Evolutionary conservation across 2,329 filamentous ascomycete species (phyloP).

Genomic region (Chrysoporthe cubensis): DNA sequence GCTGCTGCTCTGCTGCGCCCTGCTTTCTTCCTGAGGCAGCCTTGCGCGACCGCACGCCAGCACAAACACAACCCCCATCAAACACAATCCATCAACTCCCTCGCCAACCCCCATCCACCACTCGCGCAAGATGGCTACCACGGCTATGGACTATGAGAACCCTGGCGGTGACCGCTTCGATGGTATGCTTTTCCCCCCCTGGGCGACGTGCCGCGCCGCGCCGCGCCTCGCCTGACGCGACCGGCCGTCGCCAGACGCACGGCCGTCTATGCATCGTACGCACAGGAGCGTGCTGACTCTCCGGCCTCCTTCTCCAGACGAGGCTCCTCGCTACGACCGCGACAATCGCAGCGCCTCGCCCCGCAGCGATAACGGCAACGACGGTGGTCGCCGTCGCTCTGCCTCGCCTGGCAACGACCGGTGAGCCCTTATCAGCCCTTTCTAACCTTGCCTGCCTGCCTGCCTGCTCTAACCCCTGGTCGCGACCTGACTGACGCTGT

Average conservation of each 20-base stretch:
- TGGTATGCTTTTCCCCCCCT: constrained; percentile 49
- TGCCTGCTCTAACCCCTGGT: no score
- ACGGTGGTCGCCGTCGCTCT: constrained; percentile 61
- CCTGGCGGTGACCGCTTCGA: constrained; percentile 70
- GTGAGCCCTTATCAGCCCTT: constrained; percentile 40
- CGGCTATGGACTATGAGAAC: constrained; percentile 72
- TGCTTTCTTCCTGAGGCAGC: constrained; percentile 2
- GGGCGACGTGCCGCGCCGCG: constrained; percentile 1
- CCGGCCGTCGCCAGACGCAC: not conserved
- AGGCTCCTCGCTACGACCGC: constrained; percentile 67
- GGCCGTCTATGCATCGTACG: no score
- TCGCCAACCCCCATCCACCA: constrained; percentile 11
- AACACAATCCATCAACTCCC: no score
- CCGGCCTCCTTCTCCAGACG: constrained; percentile 48
- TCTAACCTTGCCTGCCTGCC: constrained; percentile 23
- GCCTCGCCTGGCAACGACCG: constrained; percentile 61
- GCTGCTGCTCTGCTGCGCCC: not conserved
- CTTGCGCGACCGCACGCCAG: not conserved
- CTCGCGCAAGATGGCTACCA: constrained; percentile 58
- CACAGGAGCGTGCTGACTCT: constrained; percentile 11
- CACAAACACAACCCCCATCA: not conserved
- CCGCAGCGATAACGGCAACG: constrained; percentile 65
- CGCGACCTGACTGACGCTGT: constrained; percentile 9
- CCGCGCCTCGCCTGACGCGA: constrained; percentile 3
- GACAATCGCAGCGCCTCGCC: constrained; percentile 70